These are phyloP conservation scores for Penicillium olsonii DNA, from an alignment of 2,329 filamentous ascomycete genomes.

Conservation along the genomic window DNA sequence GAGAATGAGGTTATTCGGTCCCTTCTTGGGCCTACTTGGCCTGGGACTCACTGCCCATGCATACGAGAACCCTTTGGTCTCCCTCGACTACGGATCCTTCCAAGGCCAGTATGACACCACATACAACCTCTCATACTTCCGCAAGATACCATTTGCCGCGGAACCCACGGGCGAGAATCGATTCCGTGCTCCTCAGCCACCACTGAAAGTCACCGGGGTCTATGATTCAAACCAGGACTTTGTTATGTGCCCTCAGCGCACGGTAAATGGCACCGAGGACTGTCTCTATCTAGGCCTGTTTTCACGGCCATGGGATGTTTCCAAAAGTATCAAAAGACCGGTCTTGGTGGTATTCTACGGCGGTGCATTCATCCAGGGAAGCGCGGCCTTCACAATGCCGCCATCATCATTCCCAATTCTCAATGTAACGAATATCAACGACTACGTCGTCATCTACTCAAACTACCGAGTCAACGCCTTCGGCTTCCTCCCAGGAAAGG, in stretches of 20 bases:
- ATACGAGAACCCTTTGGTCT: constrained; percentile 39
- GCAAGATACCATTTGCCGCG: constrained; percentile 63
- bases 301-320: constrained; percentile 56
- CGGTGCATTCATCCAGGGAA: constrained; percentile 62
- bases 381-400: constrained; percentile 56
- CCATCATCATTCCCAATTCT: constrained; percentile 60
- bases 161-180: constrained; percentile 60
- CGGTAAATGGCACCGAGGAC: constrained; percentile 60
- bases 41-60: constrained; percentile 10
- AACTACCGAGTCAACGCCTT: constrained; percentile 62
- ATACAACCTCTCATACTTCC: constrained; percentile 62
- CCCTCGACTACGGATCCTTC: constrained; percentile 55
- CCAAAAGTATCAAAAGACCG: constrained; percentile 46
- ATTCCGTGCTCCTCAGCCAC: constrained; percentile 63
- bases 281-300: constrained; percentile 64
- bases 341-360: constrained; percentile 64
- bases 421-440: constrained; percentile 54
- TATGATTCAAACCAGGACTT: constrained; percentile 60
- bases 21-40: constrained; percentile 8
- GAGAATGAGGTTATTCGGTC: constrained; percentile 4
- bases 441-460: constrained; percentile 54
- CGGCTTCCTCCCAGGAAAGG: constrained; percentile 55
- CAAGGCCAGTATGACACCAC: constrained; percentile 52
- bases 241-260: constrained; percentile 61
- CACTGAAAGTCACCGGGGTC: constrained; percentile 46